Conservation (phyloP, 768 basidiomycete species). For the Mycena sanguinolenta region DNA sequence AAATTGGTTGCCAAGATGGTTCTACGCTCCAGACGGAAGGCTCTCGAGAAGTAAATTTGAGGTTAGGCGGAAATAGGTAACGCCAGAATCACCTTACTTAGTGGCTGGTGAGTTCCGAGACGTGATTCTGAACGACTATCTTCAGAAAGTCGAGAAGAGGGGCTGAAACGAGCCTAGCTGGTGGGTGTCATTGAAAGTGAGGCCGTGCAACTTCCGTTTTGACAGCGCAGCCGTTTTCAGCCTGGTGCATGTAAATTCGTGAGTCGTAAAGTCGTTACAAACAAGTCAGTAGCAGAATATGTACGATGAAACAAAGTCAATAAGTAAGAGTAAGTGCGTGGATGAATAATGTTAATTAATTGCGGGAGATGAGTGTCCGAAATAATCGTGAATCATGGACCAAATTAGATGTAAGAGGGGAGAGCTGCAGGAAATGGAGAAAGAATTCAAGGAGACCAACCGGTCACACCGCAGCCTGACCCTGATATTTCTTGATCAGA, state of each 20-base stretch:
- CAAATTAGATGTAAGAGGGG: constrained; percentile 11
- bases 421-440: constrained; percentile 4
- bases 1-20: too few relatives aligned
- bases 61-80: too few relatives aligned
- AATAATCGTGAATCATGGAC: not conserved
- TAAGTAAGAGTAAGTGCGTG: constrained; percentile 27
- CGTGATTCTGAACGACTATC: too few relatives aligned
- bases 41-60: too few relatives aligned
- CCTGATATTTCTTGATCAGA: constrained; percentile 87
- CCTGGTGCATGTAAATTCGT: constrained; percentile 15
- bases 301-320: constrained; percentile 29
- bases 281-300: constrained; percentile 12
- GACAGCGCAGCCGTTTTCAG: too few relatives aligned
- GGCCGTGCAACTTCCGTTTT: too few relatives aligned
- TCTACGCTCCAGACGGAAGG: too few relatives aligned
- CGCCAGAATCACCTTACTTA: too few relatives aligned
- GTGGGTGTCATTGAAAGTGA: too few relatives aligned
- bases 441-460: not conserved
- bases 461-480: constrained; percentile 42
- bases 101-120: too few relatives aligned
- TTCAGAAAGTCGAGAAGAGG: too few relatives aligned
- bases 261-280: constrained; percentile 29
- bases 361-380: constrained; percentile 21
- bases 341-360: constrained; percentile 29
- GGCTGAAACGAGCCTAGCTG: too few relatives aligned